Percentiles rank a stretch among this genome's conserved stretches.
These are phyloP conservation scores for Colletotrichum sp. DNA, from an alignment of 2,329 filamentous ascomycete species.

Conservation along the genomic window DNA sequence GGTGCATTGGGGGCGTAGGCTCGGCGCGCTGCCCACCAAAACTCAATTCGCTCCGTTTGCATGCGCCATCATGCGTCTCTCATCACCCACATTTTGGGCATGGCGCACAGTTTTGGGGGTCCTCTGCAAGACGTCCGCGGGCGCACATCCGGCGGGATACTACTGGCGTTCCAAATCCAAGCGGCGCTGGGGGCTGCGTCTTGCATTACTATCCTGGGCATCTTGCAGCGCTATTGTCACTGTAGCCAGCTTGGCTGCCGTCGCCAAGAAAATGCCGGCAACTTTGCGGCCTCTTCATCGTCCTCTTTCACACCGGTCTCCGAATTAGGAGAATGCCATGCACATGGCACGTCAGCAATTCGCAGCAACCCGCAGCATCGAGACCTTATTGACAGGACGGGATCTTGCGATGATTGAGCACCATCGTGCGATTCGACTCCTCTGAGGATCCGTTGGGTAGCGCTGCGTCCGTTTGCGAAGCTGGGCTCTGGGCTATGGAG, in stretches of 20 bases:
- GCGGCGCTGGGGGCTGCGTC: constrained; percentile 4
- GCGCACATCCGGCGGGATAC: neutral
- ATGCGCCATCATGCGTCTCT: neutral
- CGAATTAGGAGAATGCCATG: neutral
- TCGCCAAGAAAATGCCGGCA: neutral
- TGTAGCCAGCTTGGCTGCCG: neutral
- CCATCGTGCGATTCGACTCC: neutral
- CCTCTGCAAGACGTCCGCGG: neutral
- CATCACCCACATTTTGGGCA: neutral
- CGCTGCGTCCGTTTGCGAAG: neutral
- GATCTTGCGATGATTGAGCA: neutral
- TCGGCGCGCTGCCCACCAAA: neutral
- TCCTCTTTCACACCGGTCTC: neutral
- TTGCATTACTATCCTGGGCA: neutral
- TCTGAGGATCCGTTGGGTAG: neutral
- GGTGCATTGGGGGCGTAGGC: neutral
- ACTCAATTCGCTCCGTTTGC: neutral
- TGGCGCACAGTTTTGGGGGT: neutral
- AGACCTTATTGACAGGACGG: neutral
- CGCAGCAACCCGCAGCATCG: neutral
- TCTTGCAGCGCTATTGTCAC: neutral
- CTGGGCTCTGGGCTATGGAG: neutral
- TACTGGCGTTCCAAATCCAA: neutral
- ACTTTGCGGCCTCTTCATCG: neutral
- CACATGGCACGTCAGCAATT: neutral